phyloP scores from a whole-genome alignment of 2,329 filamentous ascomycete genomes.

The Aureobasidium vineae region DNA sequence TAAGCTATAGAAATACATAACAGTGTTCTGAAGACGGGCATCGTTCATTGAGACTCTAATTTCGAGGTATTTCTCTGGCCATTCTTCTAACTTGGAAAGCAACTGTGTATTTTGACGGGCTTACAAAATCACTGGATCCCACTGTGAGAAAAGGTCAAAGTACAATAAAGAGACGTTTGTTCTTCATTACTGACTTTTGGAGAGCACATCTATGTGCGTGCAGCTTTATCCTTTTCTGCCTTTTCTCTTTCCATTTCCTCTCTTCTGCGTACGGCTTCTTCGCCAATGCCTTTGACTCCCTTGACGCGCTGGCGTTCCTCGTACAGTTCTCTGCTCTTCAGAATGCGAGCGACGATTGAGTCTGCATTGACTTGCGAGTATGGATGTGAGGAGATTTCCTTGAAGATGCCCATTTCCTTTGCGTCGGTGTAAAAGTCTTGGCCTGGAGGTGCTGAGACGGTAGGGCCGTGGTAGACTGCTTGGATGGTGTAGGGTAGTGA shows the following conservation, averaged over 20 bases:
- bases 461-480: conserved; percentile 94
- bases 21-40: no score
- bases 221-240: conserved; percentile 5
- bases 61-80: no score
- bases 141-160: no score
- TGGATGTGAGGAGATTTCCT: conserved; percentile 70
- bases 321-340: conserved; percentile 82
- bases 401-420: conserved; percentile 81
- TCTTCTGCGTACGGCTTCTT: conserved; percentile 52
- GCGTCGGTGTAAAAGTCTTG: conserved; percentile 66
- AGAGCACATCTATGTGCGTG: background rate
- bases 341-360: conserved; percentile 85
- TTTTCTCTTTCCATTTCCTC: conserved; percentile 30
- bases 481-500: conserved; percentile 52
- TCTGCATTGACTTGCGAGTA: conserved; percentile 89
- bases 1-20: no score
- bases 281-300: conserved; percentile 76
- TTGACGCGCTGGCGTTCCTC: conserved; percentile 90
- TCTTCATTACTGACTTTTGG: no score
- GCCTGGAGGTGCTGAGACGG: conserved; percentile 71
- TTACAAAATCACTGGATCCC: no score
- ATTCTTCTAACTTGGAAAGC: no score
- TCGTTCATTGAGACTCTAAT: no score
- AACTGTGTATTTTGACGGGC: no score
- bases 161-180: no score